Evolutionary conservation across 345 rosid genomes (phyloP).

Genomic region (Eutrema heterophyllum): DNA sequence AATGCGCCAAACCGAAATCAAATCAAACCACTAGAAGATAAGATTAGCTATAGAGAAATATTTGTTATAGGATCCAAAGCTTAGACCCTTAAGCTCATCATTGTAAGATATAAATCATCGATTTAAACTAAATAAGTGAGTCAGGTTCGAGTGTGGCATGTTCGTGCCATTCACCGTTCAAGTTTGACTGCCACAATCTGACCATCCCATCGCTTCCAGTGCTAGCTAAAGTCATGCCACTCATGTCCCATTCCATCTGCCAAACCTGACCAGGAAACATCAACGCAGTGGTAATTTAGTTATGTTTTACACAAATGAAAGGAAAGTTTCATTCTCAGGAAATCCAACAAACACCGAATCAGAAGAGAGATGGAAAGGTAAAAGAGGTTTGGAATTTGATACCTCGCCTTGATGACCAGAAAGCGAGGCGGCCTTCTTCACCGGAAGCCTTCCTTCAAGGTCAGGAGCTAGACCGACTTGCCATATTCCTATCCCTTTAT

Average conservation of each 20-base stretch:
- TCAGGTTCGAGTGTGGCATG: constrained; percentile 64
- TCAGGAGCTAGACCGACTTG: constrained; percentile 69
- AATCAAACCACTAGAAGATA: neutral
- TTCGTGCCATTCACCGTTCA: constrained; percentile 82
- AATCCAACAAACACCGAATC: neutral
- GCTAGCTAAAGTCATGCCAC: constrained; percentile 90
- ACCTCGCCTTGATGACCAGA: constrained; percentile 82
- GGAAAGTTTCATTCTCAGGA: neutral
- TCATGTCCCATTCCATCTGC: constrained; percentile 99
- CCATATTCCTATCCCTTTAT: constrained; percentile 80
- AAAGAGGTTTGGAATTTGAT: constrained; percentile 5
- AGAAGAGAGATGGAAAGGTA: neutral
- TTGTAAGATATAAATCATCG: neutral
- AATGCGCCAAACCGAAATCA: neutral
- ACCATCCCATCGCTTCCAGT: constrained; percentile 72
- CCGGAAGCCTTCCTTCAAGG: constrained; percentile 63
- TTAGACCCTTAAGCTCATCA: neutral
- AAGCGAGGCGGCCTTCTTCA: constrained; percentile 60
- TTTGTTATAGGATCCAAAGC: neutral
- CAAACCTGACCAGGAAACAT: constrained; percentile 50
- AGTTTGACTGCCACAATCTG: constrained; percentile 88
- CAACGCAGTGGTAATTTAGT: neutral
- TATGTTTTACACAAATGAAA: neutral
- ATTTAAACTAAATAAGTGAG: constrained; percentile 27
- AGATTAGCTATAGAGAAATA: neutral